phyloP scores from a whole-genome alignment of 805 yeast species.

The Starmerella ratchasimensis region DNA sequence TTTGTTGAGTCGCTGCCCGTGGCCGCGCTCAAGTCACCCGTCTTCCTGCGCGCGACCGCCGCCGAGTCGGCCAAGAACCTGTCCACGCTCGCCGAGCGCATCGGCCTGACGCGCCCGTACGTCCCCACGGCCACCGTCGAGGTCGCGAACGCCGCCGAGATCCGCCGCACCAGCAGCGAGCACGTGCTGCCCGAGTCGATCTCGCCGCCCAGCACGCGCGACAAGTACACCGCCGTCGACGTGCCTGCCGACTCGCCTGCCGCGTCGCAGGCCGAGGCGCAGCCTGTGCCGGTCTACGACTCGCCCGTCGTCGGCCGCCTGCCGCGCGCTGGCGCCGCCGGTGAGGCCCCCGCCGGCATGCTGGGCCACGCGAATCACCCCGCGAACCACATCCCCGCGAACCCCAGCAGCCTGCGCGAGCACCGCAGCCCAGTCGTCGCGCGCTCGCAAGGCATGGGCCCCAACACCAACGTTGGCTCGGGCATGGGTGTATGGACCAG shows the following conservation, averaged over 20 bases:
- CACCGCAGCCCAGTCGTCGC: slow-evolving; percentile 10
- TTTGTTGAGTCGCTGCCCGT: slow-evolving; percentile 63
- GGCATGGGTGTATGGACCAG: too few relatives aligned
- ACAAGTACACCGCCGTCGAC: slow-evolving; percentile 48
- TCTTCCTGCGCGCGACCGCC: slow-evolving; percentile 43
- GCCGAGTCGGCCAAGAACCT: slow-evolving; percentile 56
- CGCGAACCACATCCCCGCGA: not conserved
- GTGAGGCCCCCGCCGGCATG: not conserved
- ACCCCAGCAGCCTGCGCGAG: slow-evolving; percentile 1
- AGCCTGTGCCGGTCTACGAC: slow-evolving; percentile 17
- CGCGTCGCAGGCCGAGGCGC: slow-evolving; percentile 9
- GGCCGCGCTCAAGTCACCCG: slow-evolving; percentile 48
- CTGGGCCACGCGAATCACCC: not conserved
- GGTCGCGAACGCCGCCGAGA: slow-evolving; percentile 31
- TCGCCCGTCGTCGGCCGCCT: slow-evolving; percentile 23
- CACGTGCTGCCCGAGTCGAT: slow-evolving; percentile 72
- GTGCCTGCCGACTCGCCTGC: slow-evolving; percentile 14
- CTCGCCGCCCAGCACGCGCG: slow-evolving; percentile 84
- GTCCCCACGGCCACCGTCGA: slow-evolving; percentile 14
- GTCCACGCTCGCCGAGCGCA: slow-evolving; percentile 45
- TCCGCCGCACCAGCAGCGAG: slow-evolving; percentile 19
- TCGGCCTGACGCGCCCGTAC: slow-evolving; percentile 35
- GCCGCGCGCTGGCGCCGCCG: slow-evolving; percentile 2
- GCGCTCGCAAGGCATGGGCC: too few relatives aligned
- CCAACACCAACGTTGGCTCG: too few relatives aligned